Conservation (phyloP, 345 rosid genomes). For the Lagerstroemia speciosa region DNA sequence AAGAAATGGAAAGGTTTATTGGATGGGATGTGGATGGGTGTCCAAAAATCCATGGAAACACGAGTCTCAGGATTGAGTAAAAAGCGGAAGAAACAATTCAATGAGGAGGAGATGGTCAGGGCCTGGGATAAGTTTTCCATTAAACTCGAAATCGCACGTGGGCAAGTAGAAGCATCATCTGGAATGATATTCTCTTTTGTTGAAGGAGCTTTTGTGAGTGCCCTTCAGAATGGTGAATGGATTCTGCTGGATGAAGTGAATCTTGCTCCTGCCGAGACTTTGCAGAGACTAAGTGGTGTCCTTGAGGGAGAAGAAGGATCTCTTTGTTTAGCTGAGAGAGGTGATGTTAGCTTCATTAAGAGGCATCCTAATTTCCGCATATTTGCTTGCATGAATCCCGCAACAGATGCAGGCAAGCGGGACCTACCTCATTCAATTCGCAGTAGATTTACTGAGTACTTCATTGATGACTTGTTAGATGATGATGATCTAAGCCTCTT, state of each 20-base stretch:
- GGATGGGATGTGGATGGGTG: constrained; percentile 34
- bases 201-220: constrained; percentile 91
- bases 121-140: constrained; percentile 46
- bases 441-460: constrained; percentile 82
- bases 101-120: constrained; percentile 29
- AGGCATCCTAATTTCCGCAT: constrained; percentile 74
- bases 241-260: constrained; percentile 95
- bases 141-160: constrained; percentile 40
- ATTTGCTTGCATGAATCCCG: constrained; percentile 98
- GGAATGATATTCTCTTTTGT: constrained; percentile 90
- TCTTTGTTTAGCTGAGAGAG: constrained; percentile 92
- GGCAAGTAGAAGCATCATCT: constrained; percentile 53
- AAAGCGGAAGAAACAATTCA: constrained; percentile 60
- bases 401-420: constrained; percentile 97
- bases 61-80: constrained; percentile 32
- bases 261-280: constrained; percentile 87
- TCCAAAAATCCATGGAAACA: constrained; percentile 14
- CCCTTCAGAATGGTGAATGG: constrained; percentile 87
- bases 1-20: constrained; percentile 60
- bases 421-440: constrained; percentile 70
- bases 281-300: constrained; percentile 82
- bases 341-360: constrained; percentile 56
- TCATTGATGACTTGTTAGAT: constrained; percentile 72
- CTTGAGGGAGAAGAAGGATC: constrained; percentile 90
- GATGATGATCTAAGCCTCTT: constrained; percentile 68